phyloP scores from a whole-genome alignment of 2,329 filamentous ascomycete species.

The Nigrospora osmanthi region DNA sequence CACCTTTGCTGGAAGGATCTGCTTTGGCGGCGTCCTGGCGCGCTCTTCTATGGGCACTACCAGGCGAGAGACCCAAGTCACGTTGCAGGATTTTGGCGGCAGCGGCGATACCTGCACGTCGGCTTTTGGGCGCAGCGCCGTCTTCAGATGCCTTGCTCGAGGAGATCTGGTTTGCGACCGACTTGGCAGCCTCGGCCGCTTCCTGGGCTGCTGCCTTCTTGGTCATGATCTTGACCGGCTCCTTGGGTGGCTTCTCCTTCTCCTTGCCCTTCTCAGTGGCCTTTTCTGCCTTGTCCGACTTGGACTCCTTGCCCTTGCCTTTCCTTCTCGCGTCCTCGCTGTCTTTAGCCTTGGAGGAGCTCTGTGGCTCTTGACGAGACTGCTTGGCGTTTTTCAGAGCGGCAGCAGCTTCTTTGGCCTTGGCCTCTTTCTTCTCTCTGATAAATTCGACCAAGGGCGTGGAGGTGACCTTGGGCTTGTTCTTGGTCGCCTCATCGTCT shows the following conservation, averaged over 20 bases:
- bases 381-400: slow-evolving; percentile 42
- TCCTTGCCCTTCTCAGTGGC: slow-evolving; percentile 43
- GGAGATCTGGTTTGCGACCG: slow-evolving; percentile 27
- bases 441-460: slow-evolving; percentile 88
- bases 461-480: slow-evolving; percentile 59
- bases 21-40: slow-evolving; percentile 51
- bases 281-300: slow-evolving; percentile 56
- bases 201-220: slow-evolving; percentile 48
- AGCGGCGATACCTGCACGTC: slow-evolving; percentile 52
- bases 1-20: slow-evolving; percentile 36
- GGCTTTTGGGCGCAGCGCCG: slow-evolving; percentile 41
- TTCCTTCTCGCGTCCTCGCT: slow-evolving; percentile 43
- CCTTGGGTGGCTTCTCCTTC: slow-evolving; percentile 37
- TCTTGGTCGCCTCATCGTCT: slow-evolving; percentile 39
- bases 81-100: slow-evolving; percentile 59
- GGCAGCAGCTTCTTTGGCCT: slow-evolving; percentile 26
- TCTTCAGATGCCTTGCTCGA: slow-evolving; percentile 19
- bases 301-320: slow-evolving; percentile 52
- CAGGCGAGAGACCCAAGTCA: slow-evolving; percentile 57
- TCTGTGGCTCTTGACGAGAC: slow-evolving; percentile 42
- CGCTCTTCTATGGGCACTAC: slow-evolving; percentile 53
- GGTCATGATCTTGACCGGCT: slow-evolving; percentile 53
- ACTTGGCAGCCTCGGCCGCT: slow-evolving; percentile 36
- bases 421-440: slow-evolving; percentile 74
- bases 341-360: slow-evolving; percentile 36